Evolutionary conservation across 345 rosid species (phyloP), one percentile per base, ranked within the genome.

Genomic region (Citrus unshiu): DNA sequence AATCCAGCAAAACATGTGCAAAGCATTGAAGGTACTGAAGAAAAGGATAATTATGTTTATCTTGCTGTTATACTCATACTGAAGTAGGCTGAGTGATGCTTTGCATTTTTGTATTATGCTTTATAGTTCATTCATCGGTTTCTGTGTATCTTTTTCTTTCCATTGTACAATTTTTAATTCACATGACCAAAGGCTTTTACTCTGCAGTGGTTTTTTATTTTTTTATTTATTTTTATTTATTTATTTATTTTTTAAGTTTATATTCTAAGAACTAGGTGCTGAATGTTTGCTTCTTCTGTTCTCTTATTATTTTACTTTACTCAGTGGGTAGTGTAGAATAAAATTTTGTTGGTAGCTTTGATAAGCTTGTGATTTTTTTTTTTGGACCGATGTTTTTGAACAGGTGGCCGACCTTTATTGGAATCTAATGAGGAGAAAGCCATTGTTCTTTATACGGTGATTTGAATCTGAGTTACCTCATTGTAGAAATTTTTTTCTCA

Each of bases 371-470:
- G 21, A 64, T 77, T 60, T 70, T 9, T 75, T 79, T 77, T 61
- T 35, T 5, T 5, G 0, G 67, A 72, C 32, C 19, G 12, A 59
- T 63, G 75, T 57, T 54, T 85, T 81, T 87, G 75, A 68, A 79
- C 91, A 94, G 97, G 93, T 57, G 81, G 78, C 75, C 87, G 80
- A 81, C 79, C 86, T 69, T 67, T 84, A 54, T 76, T 78, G 74
- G 89, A 89, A 68, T 72, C 85, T 66, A 85, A 62, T 16, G 97
- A 93, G 77, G 96, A 93, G 86, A 96, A 91, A 87, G 98, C 99
- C 75, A 91, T 96, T 77, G 94, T 94, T 78, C 91, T 96, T 78
- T 96, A 90, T 84, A 83, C 88, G 84, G 99, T 96, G 66, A 82
- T 83, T 73, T 60, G 67, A 7, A 72, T 14, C 66, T 39, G 68